Base-by-base conservation (phyloP, 1,284 basidiomycete genomes). In the Exobasidium cylindrosporum region DNA sequence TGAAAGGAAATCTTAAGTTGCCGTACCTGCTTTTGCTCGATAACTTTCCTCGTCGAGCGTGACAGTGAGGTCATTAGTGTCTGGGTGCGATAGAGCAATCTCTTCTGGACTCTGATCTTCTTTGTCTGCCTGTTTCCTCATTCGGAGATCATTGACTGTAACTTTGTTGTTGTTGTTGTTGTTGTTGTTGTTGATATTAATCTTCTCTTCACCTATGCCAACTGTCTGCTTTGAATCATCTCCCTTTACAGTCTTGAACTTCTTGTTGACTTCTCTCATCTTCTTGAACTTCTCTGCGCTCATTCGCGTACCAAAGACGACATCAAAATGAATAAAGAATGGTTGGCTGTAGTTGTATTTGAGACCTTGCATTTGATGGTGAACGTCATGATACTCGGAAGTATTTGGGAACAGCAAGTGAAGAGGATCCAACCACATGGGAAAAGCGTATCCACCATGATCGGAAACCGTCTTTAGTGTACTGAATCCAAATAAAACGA, bases 321-420 rank as follows among this genome's bases (percentile, higher is more conserved):
- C 81, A 80, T 76, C 70, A 65, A 75, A 77, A 58, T 76, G 73
- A 5, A 74, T 66, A 64, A 84, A 97, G 84, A 92, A 96, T 2
- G 93, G 94, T 80, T 96, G 95, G 21, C 91, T 86, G 79, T 95
- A 99, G 81, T 98, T 98, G 62, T 87, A 89, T 82, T 97, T 96
- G 82, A 97, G 91, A 2, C 96, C 95, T 71, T 92, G 88, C 62
- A 85, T 83, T 87, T 94, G 77, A 81, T 97, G 95, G 80, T 98
- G 95, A 65, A 98, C 96, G 81, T 97, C 95, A 81, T 97, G 95
- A 81, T 97, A 99, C 80, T 96, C 92, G 1, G 93, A 90, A 77
- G 92, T 96, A 81, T 99, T 99, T n/a, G 85, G 84, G 64, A 89
- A 91, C 60, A 97, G 74, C 70, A 91, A 77, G 80, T 97, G 94